Base-by-base conservation (phyloP, 148 eudicot species). In the Oxyria digyna region DNA sequence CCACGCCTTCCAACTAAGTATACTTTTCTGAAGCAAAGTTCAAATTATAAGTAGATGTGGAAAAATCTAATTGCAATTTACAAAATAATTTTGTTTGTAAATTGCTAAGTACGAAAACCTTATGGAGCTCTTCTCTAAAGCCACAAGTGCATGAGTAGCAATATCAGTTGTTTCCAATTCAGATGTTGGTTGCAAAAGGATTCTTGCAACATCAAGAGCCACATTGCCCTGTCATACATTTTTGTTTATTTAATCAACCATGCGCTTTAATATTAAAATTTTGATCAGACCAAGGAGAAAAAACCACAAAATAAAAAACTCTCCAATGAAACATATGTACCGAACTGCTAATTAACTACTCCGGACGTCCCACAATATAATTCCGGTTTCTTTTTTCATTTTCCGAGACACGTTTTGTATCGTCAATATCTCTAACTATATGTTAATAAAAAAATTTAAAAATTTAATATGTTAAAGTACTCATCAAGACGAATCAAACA, bases 1-100 rank as follows among this genome's bases (percentile, higher is more conserved):
- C 99, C 99, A 76, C 99, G 99, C 76, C 99, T 85, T 78, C 99
- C 99, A 72, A 94, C 97, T 79, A 94, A 69, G 74, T 85, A 88
- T 21, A 94, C 93, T 78, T 87, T 94, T 73, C 99, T 90, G 86
- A 70, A 78, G 69, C 65, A 15, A 42, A 21, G 78, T 42, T 52
- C 18, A 49, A 70, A 73, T 24, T 43, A 24, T 37, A 31, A 69
- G 17, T 3, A 52, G 38, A 59, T 17, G 9, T 15, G 35, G 37
- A 27, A 37, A 59, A 37, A 29, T 59, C 65, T 62, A 23, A 69
- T 11, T 27, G 9, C 5, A 57, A n/a, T n/a, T 4, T 4, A 10
- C 20, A 45, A 52, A 6, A 35, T 35, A 35, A 35, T 3, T 4
- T 68, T 64, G n/a, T 69, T 26, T 17, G 33, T 23, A 57, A 65